Base-by-base conservation (phyloP, 2,329 filamentous ascomycete species). In the Aspergillus tanneri region DNA sequence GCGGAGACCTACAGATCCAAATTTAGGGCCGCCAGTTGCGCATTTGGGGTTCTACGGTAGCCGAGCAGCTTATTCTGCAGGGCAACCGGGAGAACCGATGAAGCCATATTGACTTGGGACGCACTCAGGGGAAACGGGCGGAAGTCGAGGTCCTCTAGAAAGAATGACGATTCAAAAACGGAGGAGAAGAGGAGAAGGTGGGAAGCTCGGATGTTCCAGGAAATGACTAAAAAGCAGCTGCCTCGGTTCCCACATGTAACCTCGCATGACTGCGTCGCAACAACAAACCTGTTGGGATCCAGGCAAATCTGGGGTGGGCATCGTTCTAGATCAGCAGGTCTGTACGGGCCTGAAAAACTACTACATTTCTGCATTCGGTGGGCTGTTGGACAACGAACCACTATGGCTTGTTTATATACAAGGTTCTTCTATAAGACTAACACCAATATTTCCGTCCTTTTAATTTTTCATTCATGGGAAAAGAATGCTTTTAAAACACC, bases 11-110 rank as follows among this genome's bases (percentile, higher is more conserved):
- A 74, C 72, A 74, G 62, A 50, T 74, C 71, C 25, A 76, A 49
- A 50, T 73, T 74, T 37, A 71, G 50, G 30, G 62, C 54, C 27
- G 63, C 60, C 46, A 71, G 54, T 47, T 70, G 59, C 42, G 64
- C 60, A 56, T 56, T 61, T 45, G 67, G 61, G 40, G 59, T 57
- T 49, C 62, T 61, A 49, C 62, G 53, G 53, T 65, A 67, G 51
- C 67, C 66, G 50, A 69, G 62, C 59, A 76, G 61, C 62, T 71
- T 75, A 57, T 69, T 70, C 65, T 73, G 70, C 57, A 75, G 52
- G 49, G 71, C 71, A 34, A 71, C 66, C 25, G 73, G 71, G 46
- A 75, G 58, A 41, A 68, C 54, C 47, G 71, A 67, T 40, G 67
- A 71, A 55, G 63, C 64, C 72, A 75, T 74, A 43, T 40, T 63